phyloP scores from a whole-genome alignment of 2,329 filamentous ascomycete genomes.

The Neopestalotiopsis rosae region DNA sequence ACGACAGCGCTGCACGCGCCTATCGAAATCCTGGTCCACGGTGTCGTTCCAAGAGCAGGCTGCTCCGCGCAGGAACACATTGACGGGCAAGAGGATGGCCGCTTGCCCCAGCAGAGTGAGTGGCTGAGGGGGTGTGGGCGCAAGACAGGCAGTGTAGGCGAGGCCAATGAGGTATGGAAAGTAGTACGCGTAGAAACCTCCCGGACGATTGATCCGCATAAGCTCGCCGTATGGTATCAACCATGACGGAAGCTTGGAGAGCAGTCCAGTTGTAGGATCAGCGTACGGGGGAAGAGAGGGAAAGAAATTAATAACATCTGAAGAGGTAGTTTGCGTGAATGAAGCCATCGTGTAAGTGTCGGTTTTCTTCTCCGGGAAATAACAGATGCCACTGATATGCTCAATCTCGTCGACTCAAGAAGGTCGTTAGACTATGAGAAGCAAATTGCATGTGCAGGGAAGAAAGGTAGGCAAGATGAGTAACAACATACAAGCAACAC shows the following conservation, averaged over 20 bases:
- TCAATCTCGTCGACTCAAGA: no score
- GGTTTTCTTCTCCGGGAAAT: not conserved
- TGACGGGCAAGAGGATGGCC: not conserved
- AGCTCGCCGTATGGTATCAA: slow-evolving; percentile 50
- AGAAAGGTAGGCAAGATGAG: not conserved
- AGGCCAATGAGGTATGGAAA: slow-evolving; percentile 51
- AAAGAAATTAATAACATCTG: not conserved
- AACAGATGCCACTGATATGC: not conserved
- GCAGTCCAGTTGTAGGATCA: slow-evolving; percentile 7
- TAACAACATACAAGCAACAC: not conserved
- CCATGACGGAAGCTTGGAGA: not conserved
- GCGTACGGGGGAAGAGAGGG: not conserved
- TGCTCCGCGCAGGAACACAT: not conserved
- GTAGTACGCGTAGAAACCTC: slow-evolving; percentile 57
- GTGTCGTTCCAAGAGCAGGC: slow-evolving; percentile 39
- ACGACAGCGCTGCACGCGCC: slow-evolving; percentile 34
- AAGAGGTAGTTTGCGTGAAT: not conserved
- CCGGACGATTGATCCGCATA: slow-evolving; percentile 55
- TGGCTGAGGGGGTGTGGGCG: not conserved
- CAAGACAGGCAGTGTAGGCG: slow-evolving; percentile 49
- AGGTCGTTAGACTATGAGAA: not conserved
- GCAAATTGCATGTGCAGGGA: not conserved
- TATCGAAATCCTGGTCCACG: slow-evolving; percentile 39
- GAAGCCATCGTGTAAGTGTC: not conserved
- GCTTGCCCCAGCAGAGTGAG: not conserved